Conservation (phyloP, 1,284 basidiomycete species). For the Hypsizygus ulmarius region DNA sequence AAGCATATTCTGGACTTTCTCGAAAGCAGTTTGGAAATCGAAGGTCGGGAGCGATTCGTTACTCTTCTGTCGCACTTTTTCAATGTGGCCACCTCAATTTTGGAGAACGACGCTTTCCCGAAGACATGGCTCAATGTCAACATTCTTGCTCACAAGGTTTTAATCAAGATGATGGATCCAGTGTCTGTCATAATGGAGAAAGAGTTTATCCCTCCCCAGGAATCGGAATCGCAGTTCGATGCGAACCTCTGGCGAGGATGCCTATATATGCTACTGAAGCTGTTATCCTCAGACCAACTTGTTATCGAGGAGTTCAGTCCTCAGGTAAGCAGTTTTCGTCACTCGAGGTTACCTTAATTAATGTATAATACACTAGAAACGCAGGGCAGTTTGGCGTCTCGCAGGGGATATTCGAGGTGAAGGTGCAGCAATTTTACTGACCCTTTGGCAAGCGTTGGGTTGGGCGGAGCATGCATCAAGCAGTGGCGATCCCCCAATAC, state of each 20-base stretch:
- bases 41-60: conserved; percentile 79
- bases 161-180: conserved; percentile 87
- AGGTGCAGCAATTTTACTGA: conserved; percentile 81
- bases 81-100: conserved; percentile 78
- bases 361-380: conserved; percentile 56
- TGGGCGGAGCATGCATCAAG: conserved; percentile 62
- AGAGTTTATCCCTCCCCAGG: conserved; percentile 77
- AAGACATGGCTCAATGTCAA: conserved; percentile 92
- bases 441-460: conserved; percentile 87
- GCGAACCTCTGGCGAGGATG: conserved; percentile 79
- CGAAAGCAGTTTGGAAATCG: conserved; percentile 78
- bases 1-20: conserved; percentile 81
- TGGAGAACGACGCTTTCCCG: conserved; percentile 89
- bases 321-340: conserved; percentile 50
- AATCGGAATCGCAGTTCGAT: conserved; percentile 70
- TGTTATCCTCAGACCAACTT: conserved; percentile 87
- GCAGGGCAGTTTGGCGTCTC: conserved; percentile 92
- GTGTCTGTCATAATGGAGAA: conserved; percentile 75
- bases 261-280: conserved; percentile 79
- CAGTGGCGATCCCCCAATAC: conserved; percentile 47
- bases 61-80: conserved; percentile 77
- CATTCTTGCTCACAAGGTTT: conserved; percentile 84
- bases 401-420: conserved; percentile 94
- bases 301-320: conserved; percentile 94
- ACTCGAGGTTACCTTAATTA: conserved; percentile 14